These are phyloP conservation scores for Marchantia polymorpha DNA, from an alignment of 225 moss, liverwort and hornwort species.

Conservation along the genomic window DNA sequence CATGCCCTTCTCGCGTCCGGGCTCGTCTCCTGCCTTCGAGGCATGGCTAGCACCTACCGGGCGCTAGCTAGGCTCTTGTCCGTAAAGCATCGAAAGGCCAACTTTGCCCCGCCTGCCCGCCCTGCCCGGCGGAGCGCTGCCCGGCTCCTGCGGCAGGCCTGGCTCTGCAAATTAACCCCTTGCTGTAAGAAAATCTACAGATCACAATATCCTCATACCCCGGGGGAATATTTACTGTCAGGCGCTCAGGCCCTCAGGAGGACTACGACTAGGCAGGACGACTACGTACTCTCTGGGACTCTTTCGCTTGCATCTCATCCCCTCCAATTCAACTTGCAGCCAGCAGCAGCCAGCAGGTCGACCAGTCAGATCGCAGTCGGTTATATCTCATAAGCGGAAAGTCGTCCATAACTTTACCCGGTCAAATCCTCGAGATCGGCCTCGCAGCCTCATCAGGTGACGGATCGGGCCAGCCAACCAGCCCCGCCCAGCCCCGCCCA, in stretches of 20 bases:
- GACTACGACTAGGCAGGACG: no score
- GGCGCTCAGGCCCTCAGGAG: not conserved
- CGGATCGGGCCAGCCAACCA: no score
- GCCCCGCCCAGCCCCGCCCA: no score
- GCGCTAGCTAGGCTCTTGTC: not conserved
- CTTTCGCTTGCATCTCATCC: not conserved
- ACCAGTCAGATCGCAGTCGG: not conserved
- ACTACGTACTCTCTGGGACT: not conserved
- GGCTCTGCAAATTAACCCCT: not conserved
- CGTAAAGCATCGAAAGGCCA: constrained; percentile 1
- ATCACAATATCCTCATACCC: not conserved
- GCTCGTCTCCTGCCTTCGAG: no score
- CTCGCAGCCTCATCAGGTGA: no score
- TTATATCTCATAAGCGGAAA: no score
- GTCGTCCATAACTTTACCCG: no score
- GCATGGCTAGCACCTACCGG: no score
- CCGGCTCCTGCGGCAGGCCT: not conserved
- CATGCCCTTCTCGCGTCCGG: not conserved
- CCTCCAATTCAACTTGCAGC: not conserved
- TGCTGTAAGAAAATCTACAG: not conserved
- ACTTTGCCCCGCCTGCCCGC: no score
- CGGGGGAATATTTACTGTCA: constrained; percentile 1
- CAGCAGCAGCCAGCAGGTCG: not conserved
- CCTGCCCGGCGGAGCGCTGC: no score
- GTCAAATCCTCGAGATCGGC: no score